phyloP scores from a whole-genome alignment of 2,329 filamentous ascomycete genomes.

The Fusarium piperis region DNA sequence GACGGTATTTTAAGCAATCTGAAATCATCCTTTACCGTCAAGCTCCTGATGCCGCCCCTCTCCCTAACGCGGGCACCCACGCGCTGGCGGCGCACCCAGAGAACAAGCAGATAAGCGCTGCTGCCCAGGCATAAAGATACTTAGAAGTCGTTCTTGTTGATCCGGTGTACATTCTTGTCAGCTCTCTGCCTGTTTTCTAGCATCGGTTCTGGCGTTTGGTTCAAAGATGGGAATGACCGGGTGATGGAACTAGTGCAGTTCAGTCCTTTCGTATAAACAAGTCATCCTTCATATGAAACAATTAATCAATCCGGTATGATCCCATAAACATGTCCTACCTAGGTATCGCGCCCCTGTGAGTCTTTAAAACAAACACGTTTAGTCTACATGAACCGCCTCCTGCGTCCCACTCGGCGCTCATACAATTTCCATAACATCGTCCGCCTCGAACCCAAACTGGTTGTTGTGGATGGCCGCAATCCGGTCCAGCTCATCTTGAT shows the following conservation, averaged over 20 bases:
- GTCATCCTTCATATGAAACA: constrained; percentile 24
- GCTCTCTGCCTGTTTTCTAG: constrained; percentile 46
- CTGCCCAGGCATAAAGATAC: constrained; percentile 40
- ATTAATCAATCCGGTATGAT: constrained; percentile 41
- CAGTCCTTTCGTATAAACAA: constrained; percentile 34
- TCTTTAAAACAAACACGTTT: constrained; percentile 38
- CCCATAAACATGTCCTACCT: constrained; percentile 43
- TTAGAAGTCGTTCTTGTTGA: constrained; percentile 1
- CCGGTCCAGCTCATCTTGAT: constrained; percentile 88
- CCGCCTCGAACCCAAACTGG: constrained; percentile 79
- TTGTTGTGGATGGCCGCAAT: constrained; percentile 89
- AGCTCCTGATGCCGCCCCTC: constrained; percentile 62
- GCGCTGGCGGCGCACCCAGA: constrained; percentile 55
- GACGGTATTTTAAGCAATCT: constrained; percentile 98
- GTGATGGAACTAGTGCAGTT: constrained; percentile 39
- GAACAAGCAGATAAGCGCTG: constrained; percentile 52
- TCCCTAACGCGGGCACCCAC: constrained; percentile 51
- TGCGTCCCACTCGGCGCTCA: constrained; percentile 36
- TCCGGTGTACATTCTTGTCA: constrained; percentile 38
- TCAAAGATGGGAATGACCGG: constrained; percentile 41
- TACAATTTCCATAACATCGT: constrained; percentile 64
- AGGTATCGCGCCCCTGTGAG: constrained; percentile 45
- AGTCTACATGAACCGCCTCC: constrained; percentile 37
- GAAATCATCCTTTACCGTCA: constrained; percentile 98
- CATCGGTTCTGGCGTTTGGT: constrained; percentile 53